These are phyloP conservation scores for Eucalyptus tenuipes DNA, from an alignment of 345 rosid species.

Conservation along the genomic window DNA sequence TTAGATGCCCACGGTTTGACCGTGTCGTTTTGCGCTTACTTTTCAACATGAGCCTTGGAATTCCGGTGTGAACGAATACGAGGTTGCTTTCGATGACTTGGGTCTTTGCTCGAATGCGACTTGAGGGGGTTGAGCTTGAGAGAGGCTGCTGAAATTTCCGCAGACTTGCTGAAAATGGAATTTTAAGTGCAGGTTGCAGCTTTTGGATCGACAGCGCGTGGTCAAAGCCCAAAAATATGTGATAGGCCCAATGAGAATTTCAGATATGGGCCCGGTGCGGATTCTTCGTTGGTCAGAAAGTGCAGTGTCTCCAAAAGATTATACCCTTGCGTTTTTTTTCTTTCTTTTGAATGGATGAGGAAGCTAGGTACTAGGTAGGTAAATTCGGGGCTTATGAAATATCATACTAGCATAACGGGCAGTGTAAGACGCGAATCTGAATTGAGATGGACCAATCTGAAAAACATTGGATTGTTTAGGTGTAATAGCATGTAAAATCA, in stretches of 20 bases:
- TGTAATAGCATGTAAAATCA: accelerated
- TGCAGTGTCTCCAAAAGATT: not conserved
- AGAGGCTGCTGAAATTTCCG: accelerated
- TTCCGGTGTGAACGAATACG: not conserved
- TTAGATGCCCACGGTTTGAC: not conserved
- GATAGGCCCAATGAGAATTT: not conserved
- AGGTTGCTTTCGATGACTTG: not conserved
- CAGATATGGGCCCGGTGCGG: not conserved
- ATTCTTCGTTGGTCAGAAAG: not conserved
- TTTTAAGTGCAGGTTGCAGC: not conserved
- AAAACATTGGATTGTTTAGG: not conserved
- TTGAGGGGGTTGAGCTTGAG: too few species aligned
- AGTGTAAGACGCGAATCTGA: not conserved
- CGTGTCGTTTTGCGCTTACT: not conserved
- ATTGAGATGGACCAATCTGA: accelerated
- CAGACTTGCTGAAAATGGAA: not conserved
- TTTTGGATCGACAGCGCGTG: not conserved
- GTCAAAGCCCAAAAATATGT: not conserved
- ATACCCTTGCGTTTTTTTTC: not conserved
- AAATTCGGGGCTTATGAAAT: not conserved
- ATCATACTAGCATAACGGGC: not conserved
- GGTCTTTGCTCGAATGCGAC: not conserved
- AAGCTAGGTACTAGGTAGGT: not conserved
- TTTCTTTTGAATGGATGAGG: not conserved
- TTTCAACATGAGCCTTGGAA: not conserved